phyloP scores from a whole-genome alignment of 1,284 basidiomycete genomes.

The Ceratobasidium sp. region DNA sequence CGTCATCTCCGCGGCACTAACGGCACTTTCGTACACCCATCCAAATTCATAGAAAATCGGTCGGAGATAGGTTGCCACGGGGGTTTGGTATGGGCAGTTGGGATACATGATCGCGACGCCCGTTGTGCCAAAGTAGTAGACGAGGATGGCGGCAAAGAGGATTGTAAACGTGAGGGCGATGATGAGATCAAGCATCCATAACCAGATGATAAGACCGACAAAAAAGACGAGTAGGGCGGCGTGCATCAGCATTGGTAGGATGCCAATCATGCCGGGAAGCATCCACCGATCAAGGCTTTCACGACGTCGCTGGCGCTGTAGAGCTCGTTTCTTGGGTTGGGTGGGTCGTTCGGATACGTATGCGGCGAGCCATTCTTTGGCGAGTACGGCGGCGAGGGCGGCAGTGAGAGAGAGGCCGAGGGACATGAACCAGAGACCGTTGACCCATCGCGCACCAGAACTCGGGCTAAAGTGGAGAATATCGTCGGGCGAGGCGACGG shows the following conservation, averaged over 20 bases:
- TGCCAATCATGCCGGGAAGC: slow-evolving; percentile 21
- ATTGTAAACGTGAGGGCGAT: slow-evolving; percentile 28
- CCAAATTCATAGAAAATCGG: slow-evolving; percentile 24
- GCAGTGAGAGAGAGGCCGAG: slow-evolving; percentile 28
- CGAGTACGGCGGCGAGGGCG: slow-evolving; percentile 25
- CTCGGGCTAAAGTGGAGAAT: slow-evolving; percentile 15
- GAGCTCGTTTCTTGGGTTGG: slow-evolving; percentile 30
- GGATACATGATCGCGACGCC: slow-evolving; percentile 29
- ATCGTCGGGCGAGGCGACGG: background rate
- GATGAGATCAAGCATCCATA: slow-evolving; percentile 35
- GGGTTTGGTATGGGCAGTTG: slow-evolving; percentile 34
- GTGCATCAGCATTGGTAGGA: slow-evolving; percentile 35
- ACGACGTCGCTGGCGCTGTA: slow-evolving; percentile 33
- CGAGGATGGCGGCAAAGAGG: slow-evolving; percentile 8
- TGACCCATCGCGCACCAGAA: slow-evolving; percentile 30
- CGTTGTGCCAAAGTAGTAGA: slow-evolving; percentile 34
- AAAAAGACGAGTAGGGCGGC: slow-evolving; percentile 28
- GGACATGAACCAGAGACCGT: slow-evolving; percentile 36
- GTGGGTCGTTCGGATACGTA: slow-evolving; percentile 34
- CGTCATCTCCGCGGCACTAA: slow-evolving; percentile 33
- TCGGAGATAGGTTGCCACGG: slow-evolving; percentile 28
- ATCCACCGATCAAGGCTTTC: slow-evolving; percentile 34
- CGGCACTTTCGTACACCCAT: slow-evolving; percentile 21
- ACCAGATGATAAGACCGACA: slow-evolving; percentile 24
- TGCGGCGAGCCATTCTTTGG: slow-evolving; percentile 32